Evolutionary conservation across 75 land plant species (phyloP).

Genomic region (Gnetum montanum): DNA sequence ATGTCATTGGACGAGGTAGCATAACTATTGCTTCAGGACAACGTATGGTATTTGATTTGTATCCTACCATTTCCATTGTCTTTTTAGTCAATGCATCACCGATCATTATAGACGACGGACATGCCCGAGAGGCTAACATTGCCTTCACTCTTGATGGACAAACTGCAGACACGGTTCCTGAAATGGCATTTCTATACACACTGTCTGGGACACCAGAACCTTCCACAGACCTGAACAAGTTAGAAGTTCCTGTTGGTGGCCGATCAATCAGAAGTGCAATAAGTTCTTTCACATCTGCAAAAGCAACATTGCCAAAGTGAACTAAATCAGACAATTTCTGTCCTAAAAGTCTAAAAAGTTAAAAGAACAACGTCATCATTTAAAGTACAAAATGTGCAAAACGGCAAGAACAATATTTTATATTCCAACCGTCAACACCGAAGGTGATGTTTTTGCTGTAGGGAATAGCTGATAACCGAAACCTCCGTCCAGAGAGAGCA

Average conservation of each 20-base stretch:
- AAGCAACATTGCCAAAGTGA: background rate
- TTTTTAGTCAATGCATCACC: slow-evolving; percentile 82
- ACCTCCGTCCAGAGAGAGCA: slow-evolving; percentile 68
- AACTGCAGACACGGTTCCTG: slow-evolving; percentile 17
- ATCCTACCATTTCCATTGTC: slow-evolving; percentile 67
- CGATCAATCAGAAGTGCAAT: slow-evolving; percentile 68
- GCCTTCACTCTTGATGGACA: slow-evolving; percentile 86
- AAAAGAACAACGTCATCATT: too few species aligned
- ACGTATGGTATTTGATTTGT: too few species aligned
- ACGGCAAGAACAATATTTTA: too few species aligned
- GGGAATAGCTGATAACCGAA: slow-evolving; percentile 72
- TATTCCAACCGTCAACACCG: slow-evolving; percentile 72
- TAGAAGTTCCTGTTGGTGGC: slow-evolving; percentile 19
- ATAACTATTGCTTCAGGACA: too few species aligned
- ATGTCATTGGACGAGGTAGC: too few species aligned
- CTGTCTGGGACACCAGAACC: background rate
- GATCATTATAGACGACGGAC: slow-evolving; percentile 85
- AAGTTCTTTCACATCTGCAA: slow-evolving; percentile 84
- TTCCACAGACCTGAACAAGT: background rate
- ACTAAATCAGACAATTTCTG: too few species aligned
- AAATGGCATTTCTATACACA: slow-evolving; percentile 31
- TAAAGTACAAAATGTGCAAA: too few species aligned
- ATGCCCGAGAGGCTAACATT: slow-evolving; percentile 96
- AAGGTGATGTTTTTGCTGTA: slow-evolving; percentile 91
- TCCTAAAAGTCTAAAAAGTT: too few species aligned